phyloP scores from a whole-genome alignment of 2,329 filamentous ascomycete species.

The Coniella lustricola region DNA sequence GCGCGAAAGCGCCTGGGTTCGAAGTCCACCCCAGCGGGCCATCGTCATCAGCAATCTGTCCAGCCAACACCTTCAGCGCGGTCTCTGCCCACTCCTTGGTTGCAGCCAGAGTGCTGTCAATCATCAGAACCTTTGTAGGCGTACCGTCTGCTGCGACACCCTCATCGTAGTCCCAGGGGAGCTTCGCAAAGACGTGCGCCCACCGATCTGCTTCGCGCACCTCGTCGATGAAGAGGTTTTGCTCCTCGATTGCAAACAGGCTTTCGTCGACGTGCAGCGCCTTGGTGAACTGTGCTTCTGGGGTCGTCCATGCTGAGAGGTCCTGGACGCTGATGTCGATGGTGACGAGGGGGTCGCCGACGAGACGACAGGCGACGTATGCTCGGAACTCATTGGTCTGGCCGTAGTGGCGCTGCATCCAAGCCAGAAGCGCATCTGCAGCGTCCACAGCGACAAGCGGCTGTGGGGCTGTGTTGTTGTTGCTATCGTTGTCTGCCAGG shows the following conservation, averaged over 20 bases:
- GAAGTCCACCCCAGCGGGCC: conserved; percentile 68
- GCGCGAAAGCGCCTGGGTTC: conserved; percentile 58
- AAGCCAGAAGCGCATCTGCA: conserved; percentile 36
- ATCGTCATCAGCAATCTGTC: conserved; percentile 37
- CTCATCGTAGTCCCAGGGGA: conserved; percentile 18
- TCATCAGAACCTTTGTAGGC: not conserved
- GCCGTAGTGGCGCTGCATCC: conserved; percentile 33
- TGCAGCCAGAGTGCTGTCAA: conserved; percentile 17
- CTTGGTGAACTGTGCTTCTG: conserved; percentile 31
- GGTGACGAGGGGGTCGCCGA: conserved; percentile 21
- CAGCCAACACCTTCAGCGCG: conserved; percentile 29
- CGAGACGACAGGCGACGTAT: conserved; percentile 37
- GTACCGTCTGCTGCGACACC: conserved; percentile 16
- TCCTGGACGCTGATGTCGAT: conserved; percentile 10
- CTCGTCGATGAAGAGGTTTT: conserved; percentile 89
- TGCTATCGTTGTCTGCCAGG: not conserved
- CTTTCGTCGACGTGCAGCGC: conserved; percentile 53
- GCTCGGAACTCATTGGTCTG: conserved; percentile 30
- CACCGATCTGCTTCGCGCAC: conserved; percentile 67
- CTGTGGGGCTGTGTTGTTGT: conserved; percentile 15
- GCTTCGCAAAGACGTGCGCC: conserved; percentile 41
- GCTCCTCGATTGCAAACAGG: conserved; percentile 83
- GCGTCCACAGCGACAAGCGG: conserved; percentile 41
- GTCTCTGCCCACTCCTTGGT: conserved; percentile 41
- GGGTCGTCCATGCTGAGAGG: conserved; percentile 20